These are phyloP conservation scores for Penicillium mononematosum DNA, from an alignment of 495 filamentous ascomycete genomes.

Conservation along the genomic window DNA sequence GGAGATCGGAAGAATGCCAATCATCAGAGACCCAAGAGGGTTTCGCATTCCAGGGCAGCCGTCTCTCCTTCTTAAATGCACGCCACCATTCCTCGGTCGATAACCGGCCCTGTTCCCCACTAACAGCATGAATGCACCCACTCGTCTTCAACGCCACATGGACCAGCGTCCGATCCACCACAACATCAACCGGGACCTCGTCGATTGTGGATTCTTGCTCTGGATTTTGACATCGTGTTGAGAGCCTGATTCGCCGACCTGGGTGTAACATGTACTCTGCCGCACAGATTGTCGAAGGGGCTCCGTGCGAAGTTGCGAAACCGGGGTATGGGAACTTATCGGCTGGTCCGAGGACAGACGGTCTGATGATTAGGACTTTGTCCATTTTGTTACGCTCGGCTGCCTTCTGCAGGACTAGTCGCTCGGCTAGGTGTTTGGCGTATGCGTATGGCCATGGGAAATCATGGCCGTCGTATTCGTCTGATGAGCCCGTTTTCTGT, in stretches of 20 bases:
- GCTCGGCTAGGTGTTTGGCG: slow-evolving; percentile 26
- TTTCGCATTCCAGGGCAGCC: slow-evolving; percentile 26
- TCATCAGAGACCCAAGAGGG: slow-evolving; percentile 24
- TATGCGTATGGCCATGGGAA: slow-evolving; percentile 32
- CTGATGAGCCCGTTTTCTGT: slow-evolving; percentile 22
- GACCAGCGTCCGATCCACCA: slow-evolving; percentile 28
- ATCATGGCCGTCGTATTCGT: slow-evolving; percentile 27
- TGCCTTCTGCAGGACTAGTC: slow-evolving; percentile 22
- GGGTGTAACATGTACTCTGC: slow-evolving; percentile 29
- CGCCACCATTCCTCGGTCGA: slow-evolving; percentile 26
- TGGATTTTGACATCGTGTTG: slow-evolving; percentile 23
- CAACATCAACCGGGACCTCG: slow-evolving; percentile 38
- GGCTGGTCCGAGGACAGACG: slow-evolving; percentile 27
- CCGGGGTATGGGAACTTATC: slow-evolving; percentile 26
- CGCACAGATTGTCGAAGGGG: slow-evolving; percentile 24
- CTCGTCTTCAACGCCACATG: slow-evolving; percentile 26
- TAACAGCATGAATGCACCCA: slow-evolving; percentile 33
- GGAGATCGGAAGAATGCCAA: slow-evolving; percentile 31
- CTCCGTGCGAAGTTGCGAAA: slow-evolving; percentile 20
- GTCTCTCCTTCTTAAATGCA: slow-evolving; percentile 26
- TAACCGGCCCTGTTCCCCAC: slow-evolving; percentile 23
- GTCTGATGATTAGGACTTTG: slow-evolving; percentile 28
- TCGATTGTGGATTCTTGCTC: slow-evolving; percentile 29
- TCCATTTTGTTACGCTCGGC: slow-evolving; percentile 21
- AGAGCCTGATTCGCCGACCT: slow-evolving; percentile 20